phyloP scores from a whole-genome alignment of 305 asterid genomes.

The Fraxinus floribunda region DNA sequence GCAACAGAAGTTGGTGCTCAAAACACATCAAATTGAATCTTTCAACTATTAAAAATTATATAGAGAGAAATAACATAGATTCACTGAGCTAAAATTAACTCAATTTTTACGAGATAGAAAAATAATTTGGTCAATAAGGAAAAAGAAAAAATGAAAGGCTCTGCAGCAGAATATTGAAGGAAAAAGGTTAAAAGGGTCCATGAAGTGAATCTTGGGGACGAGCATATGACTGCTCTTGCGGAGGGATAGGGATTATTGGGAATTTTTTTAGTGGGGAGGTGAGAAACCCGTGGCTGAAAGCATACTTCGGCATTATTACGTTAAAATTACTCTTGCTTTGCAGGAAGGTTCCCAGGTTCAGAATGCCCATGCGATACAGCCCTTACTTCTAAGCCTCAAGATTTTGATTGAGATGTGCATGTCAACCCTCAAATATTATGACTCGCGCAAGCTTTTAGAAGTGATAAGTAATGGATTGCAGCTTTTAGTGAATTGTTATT shows the following conservation, averaged over 20 bases:
- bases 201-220: not conserved
- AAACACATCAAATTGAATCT: not conserved
- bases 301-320: not conserved
- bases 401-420: conserved; percentile 2
- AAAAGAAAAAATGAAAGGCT: not conserved
- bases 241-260: not conserved
- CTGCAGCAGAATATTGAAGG: not conserved
- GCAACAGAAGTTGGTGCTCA: not conserved
- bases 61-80: not conserved
- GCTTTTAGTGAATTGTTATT: conserved; percentile 15
- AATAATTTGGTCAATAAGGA: not conserved
- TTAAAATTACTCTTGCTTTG: conserved; percentile 12
- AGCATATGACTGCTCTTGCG: not conserved
- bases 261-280: not conserved
- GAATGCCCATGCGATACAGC: conserved; percentile 52
- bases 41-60: not conserved
- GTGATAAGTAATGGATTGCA: conserved; percentile 24
- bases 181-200: not conserved
- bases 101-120: not conserved
- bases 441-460: not conserved
- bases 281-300: not conserved
- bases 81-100: not conserved
- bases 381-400: conserved; percentile 46
- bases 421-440: not conserved
- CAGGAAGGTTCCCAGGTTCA: conserved; percentile 54